phyloP scores from a whole-genome alignment of 768 basidiomycete genomes.

The Daedaleopsis nitida region DNA sequence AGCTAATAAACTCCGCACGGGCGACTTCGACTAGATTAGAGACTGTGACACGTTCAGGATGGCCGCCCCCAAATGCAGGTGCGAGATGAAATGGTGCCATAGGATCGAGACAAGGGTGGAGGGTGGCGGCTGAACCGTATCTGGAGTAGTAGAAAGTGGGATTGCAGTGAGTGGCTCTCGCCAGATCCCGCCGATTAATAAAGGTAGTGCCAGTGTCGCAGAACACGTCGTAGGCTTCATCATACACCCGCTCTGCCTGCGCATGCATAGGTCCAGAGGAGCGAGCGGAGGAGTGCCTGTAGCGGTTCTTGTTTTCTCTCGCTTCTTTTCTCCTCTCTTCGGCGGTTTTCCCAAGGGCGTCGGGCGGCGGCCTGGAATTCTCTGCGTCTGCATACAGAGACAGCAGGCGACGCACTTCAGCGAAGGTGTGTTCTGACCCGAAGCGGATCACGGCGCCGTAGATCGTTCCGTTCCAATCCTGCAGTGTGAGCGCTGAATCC shows the following conservation, averaged over 20 bases:
- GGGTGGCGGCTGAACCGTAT: constrained; percentile 38
- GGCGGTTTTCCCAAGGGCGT: background rate
- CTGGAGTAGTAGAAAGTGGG: constrained; percentile 19
- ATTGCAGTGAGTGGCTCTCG: background rate
- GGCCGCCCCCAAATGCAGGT: constrained; percentile 11
- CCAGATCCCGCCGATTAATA: constrained; percentile 3
- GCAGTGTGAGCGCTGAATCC: background rate
- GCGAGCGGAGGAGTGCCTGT: constrained; percentile 12
- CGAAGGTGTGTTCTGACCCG: constrained; percentile 40
- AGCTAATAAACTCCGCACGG: constrained; percentile 11
- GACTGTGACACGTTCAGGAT: background rate
- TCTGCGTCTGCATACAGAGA: constrained; percentile 16
- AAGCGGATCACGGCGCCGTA: constrained; percentile 43
- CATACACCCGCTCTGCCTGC: constrained; percentile 18
- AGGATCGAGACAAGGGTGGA: constrained; percentile 49
- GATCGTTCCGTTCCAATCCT: constrained; percentile 41
- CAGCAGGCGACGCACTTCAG: constrained; percentile 45
- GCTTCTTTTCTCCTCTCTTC: background rate
- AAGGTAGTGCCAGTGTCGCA: constrained; percentile 47
- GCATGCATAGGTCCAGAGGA: constrained; percentile 42
- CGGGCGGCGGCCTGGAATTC: background rate
- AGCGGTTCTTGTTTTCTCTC: background rate
- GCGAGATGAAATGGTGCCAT: constrained; percentile 45
- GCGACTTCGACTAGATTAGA: constrained; percentile 1
- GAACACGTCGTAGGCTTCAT: constrained; percentile 32